Evolutionary conservation across 2,329 filamentous ascomycete genomes (phyloP).

Genomic region (Ophiostoma sp.): DNA sequence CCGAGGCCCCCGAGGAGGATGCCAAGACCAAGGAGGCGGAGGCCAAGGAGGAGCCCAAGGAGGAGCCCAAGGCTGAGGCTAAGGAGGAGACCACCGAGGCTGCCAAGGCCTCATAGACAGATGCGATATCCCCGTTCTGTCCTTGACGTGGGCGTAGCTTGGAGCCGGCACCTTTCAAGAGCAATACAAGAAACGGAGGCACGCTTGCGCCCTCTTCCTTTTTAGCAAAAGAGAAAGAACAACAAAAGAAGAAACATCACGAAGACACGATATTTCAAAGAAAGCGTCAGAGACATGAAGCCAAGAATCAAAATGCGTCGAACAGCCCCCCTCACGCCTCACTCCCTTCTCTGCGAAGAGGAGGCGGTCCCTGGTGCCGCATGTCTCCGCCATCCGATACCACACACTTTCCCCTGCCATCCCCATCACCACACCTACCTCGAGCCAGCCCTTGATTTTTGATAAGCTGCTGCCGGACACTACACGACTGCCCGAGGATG

Average conservation of each 20-base stretch:
- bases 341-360: too few relatives aligned
- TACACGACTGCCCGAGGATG: too few relatives aligned
- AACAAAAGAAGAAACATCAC: slow-evolving; percentile 4
- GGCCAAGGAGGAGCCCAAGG: slow-evolving; percentile 29
- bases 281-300: neutral
- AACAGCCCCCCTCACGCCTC: too few relatives aligned
- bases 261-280: neutral
- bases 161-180: neutral
- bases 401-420: too few relatives aligned
- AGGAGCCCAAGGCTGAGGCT: slow-evolving; percentile 29
- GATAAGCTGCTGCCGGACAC: too few relatives aligned
- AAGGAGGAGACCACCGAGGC: slow-evolving; percentile 24
- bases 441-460: too few relatives aligned
- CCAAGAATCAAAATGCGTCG: too few relatives aligned
- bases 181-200: neutral
- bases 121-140: neutral
- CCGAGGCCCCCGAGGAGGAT: slow-evolving; percentile 26
- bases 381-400: too few relatives aligned
- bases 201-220: neutral
- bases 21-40: slow-evolving; percentile 32
- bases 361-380: too few relatives aligned
- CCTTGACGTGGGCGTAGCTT: neutral
- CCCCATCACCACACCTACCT: too few relatives aligned
- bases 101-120: slow-evolving; percentile 19
- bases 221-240: slow-evolving; percentile 9